Percentiles rank a stretch among this genome's conserved stretches.
Evolutionary conservation across 2,329 filamentous ascomycete species (phyloP).

Genomic region (Aureobasidium sp.): DNA sequence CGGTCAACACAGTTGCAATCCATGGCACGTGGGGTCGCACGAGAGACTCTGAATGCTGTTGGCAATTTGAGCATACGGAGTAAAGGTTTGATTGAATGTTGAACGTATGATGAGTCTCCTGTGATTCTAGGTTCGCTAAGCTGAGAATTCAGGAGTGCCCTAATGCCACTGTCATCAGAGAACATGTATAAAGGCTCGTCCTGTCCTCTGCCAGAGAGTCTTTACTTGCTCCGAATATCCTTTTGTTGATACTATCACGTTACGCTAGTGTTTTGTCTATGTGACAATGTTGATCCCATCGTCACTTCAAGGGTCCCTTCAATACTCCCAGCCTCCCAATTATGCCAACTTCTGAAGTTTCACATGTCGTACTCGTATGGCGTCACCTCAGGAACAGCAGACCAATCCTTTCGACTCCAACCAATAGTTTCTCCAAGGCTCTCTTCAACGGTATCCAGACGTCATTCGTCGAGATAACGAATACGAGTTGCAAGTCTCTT

Average conservation of each 20-base stretch:
- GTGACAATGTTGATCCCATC: background rate
- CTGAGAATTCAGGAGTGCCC: background rate
- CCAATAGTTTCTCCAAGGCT: background rate
- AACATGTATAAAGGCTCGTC: background rate
- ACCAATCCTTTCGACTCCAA: too few relatives aligned
- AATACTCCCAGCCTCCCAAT: background rate
- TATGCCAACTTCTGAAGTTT: background rate
- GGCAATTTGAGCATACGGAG: background rate
- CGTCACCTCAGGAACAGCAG: background rate
- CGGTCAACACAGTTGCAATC: background rate
- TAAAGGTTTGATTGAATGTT: conserved; percentile 8
- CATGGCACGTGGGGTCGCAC: background rate
- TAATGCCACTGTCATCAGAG: background rate
- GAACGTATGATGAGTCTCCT: background rate
- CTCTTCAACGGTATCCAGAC: background rate
- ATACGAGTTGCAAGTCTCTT: background rate
- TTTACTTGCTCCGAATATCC: too few relatives aligned
- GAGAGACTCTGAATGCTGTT: background rate
- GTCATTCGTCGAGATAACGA: too few relatives aligned
- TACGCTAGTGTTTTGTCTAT: background rate
- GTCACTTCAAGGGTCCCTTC: background rate
- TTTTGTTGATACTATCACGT: background rate
- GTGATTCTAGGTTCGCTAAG: background rate
- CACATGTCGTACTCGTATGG: background rate
- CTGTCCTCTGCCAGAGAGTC: background rate